These are phyloP conservation scores for Bocquillonia castaneifolia DNA, from an alignment of 441 rosid species.

Conservation along the genomic window DNA sequence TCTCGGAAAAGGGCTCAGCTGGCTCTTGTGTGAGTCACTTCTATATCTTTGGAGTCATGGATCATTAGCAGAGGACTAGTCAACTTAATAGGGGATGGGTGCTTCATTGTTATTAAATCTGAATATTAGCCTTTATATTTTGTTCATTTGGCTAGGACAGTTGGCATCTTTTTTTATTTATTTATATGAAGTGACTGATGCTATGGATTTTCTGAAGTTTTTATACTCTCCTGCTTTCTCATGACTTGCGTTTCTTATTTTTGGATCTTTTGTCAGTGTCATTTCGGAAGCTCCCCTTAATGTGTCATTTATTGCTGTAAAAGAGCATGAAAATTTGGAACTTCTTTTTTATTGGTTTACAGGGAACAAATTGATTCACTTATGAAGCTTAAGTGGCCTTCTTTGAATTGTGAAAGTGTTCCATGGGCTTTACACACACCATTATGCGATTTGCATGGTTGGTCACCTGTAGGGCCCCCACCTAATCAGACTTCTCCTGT, in stretches of 20 bases:
- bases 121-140: constrained; percentile 23
- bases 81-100: constrained; percentile 19
- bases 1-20: constrained; percentile 63
- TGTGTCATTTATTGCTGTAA: constrained; percentile 24
- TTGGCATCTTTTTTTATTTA: constrained; percentile 25
- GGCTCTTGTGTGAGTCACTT: constrained; percentile 72
- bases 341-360: constrained; percentile 55
- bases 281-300: constrained; percentile 15
- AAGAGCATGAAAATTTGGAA: constrained; percentile 36
- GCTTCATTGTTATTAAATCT: constrained; percentile 21
- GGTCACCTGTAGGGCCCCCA: constrained; percentile 51
- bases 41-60: constrained; percentile 47
- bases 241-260: constrained; percentile 13
- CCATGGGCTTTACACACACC: constrained; percentile 79
- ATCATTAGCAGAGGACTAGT: constrained; percentile 26
- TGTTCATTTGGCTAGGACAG: constrained; percentile 26
- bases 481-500: constrained; percentile 36
- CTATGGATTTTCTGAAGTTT: constrained; percentile 4
- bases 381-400: constrained; percentile 70
- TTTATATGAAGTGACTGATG: constrained; percentile 19
- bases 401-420: constrained; percentile 51
- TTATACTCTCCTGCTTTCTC: constrained; percentile 12
- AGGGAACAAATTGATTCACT: constrained; percentile 93
- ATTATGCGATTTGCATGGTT: constrained; percentile 61
- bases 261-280: constrained; percentile 11